phyloP scores from a whole-genome alignment of 768 basidiomycete genomes.

The Suillus tomentosus region DNA sequence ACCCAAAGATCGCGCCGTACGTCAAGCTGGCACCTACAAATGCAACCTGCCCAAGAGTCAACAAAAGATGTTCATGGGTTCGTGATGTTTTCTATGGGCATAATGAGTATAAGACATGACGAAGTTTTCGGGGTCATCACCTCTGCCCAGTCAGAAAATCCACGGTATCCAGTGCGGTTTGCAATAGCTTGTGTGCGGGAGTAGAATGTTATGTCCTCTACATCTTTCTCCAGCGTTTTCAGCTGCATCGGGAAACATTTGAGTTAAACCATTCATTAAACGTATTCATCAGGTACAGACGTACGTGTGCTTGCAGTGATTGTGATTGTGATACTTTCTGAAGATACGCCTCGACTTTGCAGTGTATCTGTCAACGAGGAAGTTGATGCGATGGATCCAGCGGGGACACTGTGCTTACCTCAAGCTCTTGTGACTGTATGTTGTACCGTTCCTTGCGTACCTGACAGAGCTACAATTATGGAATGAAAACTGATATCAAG shows the following conservation, averaged over 20 bases:
- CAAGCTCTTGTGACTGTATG: slow-evolving; percentile 2
- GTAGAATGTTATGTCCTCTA: slow-evolving; percentile 9
- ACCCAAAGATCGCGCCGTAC: slow-evolving; percentile 31
- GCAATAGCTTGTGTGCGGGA: slow-evolving; percentile 22
- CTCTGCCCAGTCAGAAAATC: slow-evolving; percentile 26
- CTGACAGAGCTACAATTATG: slow-evolving; percentile 4
- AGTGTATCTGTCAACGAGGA: not conserved
- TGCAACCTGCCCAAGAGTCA: slow-evolving; percentile 13
- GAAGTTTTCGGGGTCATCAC: slow-evolving; percentile 1
- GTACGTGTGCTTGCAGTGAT: slow-evolving; percentile 10
- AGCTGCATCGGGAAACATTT: slow-evolving; percentile 8
- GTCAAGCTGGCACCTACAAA: slow-evolving; percentile 26
- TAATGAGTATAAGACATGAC: not conserved
- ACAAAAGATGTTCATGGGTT: slow-evolving; percentile 12
- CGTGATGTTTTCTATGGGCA: slow-evolving; percentile 11
- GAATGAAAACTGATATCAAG: slow-evolving; percentile 3
- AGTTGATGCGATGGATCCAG: not conserved
- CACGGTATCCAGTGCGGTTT: slow-evolving; percentile 24
- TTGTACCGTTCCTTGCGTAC: not conserved
- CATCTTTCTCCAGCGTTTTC: slow-evolving; percentile 4
- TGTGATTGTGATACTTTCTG: slow-evolving; percentile 10
- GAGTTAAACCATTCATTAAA: not conserved
- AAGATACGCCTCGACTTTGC: slow-evolving; percentile 8
- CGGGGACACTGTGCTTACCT: not conserved
- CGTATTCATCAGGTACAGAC: not conserved